Percentiles rank a stretch among this genome's conserved stretches.
These are phyloP conservation scores for Fusarium oligoseptatum DNA, from an alignment of 2,329 filamentous ascomycete species.

Conservation along the genomic window DNA sequence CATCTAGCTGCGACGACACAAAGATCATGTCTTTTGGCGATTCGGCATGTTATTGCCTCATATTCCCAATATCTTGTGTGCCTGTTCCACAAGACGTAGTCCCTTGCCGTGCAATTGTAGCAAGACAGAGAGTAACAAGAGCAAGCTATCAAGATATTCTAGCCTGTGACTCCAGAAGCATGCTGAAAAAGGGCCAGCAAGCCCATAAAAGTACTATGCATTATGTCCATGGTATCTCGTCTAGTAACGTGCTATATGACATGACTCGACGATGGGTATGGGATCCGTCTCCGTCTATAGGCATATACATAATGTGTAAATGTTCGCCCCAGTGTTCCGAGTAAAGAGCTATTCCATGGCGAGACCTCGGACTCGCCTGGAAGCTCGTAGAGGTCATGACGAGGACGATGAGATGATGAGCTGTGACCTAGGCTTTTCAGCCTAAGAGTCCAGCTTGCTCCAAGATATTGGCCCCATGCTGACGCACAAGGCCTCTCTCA, in stretches of 20 bases:
- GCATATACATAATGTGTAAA: background rate
- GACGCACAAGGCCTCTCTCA: background rate
- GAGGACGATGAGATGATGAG: background rate
- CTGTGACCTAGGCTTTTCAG: background rate
- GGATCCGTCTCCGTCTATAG: slow-evolving; percentile 1
- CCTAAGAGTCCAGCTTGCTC: background rate
- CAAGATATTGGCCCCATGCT: background rate
- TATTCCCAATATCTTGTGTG: background rate
- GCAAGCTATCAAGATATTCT: background rate
- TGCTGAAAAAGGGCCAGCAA: slow-evolving; percentile 3
- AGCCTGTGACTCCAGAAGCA: background rate
- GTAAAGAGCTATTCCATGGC: background rate
- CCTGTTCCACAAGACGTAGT: background rate
- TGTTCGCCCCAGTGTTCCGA: background rate
- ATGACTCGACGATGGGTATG: slow-evolving; percentile 1
- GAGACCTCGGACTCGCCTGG: background rate
- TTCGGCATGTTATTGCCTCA: background rate
- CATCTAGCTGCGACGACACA: background rate
- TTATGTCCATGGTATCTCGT: slow-evolving; percentile 2
- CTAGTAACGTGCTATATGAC: slow-evolving; percentile 1
- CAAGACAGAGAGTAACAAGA: background rate
- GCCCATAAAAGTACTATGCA: slow-evolving; percentile 3
- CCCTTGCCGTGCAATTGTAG: background rate
- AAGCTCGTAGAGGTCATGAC: background rate
- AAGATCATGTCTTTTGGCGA: background rate